Base-by-base conservation (phyloP, 2,329 filamentous ascomycete species). In the Hymenoscyphus repandus region DNA sequence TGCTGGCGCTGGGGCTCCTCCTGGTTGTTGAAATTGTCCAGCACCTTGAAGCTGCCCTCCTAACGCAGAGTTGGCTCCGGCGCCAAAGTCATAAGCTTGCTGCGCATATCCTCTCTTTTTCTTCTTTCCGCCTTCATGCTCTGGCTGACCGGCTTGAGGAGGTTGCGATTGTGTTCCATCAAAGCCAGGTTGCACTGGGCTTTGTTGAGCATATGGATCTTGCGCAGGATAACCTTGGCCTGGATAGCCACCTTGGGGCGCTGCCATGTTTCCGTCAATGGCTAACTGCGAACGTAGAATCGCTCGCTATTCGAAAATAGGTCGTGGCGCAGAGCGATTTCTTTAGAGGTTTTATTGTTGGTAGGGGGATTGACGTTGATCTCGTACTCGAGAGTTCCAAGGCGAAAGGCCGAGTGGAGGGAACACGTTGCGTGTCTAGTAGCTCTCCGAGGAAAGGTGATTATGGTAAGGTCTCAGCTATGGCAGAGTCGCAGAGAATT, bases 31-130 rank as follows among this genome's bases (percentile, higher is more conserved):
- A 69, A 74, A 63, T 71, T 71, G 51, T 67, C 69, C 55, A 68
- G 70, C 64, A 73, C 68, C 81, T 41, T 85, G 82, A 42, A 82
- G 72, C 62, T 86, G 84, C 62, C 88, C 88, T 27, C 82, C 84
- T 67, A 58, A 69, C 45, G 74, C 79, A 51, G 86, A 83, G 77
- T 97, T 97, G 65, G 88, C 88, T 63, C 92, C 93, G 45, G 81
- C 79, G 45, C 88, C 90, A 63, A 97, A 93, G 53, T 95, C 92
- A 70, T 95, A 99, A 41, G 92, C 92, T 70, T 95, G 88, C 51
- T 89, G 89, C 49, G 93, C 93, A 74, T 97, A 97, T 51, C 88
- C 86, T 75, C 90, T 82, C 80, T 95, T 96, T 82, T 96, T 96
- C 75, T 90, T 90, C 69, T 80, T 84, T 56, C 73, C 64, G 15